These are phyloP conservation scores for Phoma sp. DNA, from an alignment of 2,329 filamentous ascomycete species.

Conservation along the genomic window DNA sequence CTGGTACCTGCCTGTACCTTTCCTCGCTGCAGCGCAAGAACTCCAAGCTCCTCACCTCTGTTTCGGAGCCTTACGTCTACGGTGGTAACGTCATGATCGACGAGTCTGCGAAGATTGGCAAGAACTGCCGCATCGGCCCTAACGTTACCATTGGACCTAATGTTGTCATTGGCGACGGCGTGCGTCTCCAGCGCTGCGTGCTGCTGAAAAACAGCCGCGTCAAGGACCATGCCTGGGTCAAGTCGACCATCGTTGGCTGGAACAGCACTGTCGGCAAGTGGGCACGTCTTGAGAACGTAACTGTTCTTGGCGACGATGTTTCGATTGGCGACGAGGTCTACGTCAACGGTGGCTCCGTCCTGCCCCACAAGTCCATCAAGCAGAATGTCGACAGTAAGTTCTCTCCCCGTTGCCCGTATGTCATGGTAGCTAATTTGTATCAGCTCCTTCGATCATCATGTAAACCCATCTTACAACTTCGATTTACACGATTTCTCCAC, in stretches of 20 bases:
- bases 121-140: constrained; percentile 96
- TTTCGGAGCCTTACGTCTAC: constrained; percentile 79
- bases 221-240: constrained; percentile 99
- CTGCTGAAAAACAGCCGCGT: constrained; percentile 88
- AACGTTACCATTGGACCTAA: constrained; percentile 96
- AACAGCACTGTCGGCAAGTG: constrained; percentile 95
- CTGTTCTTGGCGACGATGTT: constrained; percentile 96
- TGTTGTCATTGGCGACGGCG: constrained; percentile 91
- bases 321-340: constrained; percentile 98
- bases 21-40: constrained; percentile 89
- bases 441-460: constrained; percentile 57
- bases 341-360: constrained; percentile 93
- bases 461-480: constrained; percentile 35
- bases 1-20: constrained; percentile 94
- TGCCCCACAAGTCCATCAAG: constrained; percentile 99
- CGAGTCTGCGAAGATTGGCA: constrained; percentile 92
- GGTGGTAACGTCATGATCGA: constrained; percentile 97
- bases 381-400: constrained; percentile 79
- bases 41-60: constrained; percentile 79
- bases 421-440: constrained; percentile 19
- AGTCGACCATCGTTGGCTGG: constrained; percentile 98
- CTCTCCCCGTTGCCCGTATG: neutral
- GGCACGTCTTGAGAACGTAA: constrained; percentile 96
- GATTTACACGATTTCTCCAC: constrained; percentile 14
- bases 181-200: constrained; percentile 91